Evolutionary conservation across 495 filamentous ascomycete species (phyloP).

Genomic region (Aspergillus indologenus): DNA sequence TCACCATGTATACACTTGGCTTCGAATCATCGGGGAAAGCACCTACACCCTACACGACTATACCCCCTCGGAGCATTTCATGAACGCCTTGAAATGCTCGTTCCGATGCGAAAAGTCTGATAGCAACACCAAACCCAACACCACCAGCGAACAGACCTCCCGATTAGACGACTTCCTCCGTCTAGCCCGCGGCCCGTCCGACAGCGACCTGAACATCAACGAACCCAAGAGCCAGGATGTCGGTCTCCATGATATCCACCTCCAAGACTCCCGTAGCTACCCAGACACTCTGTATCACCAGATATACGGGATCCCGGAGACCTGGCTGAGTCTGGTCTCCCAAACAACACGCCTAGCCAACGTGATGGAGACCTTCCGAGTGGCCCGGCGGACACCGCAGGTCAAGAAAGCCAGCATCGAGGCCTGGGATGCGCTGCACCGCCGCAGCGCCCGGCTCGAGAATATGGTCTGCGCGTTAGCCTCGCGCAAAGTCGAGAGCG

Average conservation of each 20-base stretch:
- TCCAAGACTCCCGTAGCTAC: slow-evolving; percentile 33
- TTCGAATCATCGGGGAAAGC: slow-evolving; percentile 35
- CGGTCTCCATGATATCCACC: slow-evolving; percentile 32
- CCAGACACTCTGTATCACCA: slow-evolving; percentile 32
- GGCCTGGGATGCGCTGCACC: slow-evolving; percentile 31
- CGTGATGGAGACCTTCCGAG: slow-evolving; percentile 28
- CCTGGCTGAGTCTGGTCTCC: slow-evolving; percentile 36
- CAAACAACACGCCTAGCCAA: slow-evolving; percentile 37
- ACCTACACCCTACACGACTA: slow-evolving; percentile 37
- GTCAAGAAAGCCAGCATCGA: slow-evolving; percentile 18
- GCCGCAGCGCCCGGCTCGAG: slow-evolving; percentile 30
- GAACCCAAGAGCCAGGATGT: slow-evolving; percentile 30
- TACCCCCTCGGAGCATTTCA: slow-evolving; percentile 23
- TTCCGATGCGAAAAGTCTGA: slow-evolving; percentile 8
- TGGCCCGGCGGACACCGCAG: slow-evolving; percentile 10
- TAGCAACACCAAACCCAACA: not conserved
- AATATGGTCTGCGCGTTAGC: slow-evolving; percentile 36
- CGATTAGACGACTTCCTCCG: slow-evolving; percentile 36
- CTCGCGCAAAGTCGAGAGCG: slow-evolving; percentile 14
- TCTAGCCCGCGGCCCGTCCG: slow-evolving; percentile 27
- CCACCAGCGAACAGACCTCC: not conserved
- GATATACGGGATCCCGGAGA: slow-evolving; percentile 36
- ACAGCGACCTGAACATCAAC: slow-evolving; percentile 36
- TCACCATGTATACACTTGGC: slow-evolving; percentile 37
- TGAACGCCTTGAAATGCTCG: slow-evolving; percentile 23